Evolutionary conservation across 768 basidiomycete species (phyloP), one percentile per base, ranked within the genome.

Genomic region (Collybiopsis luxurians): DNA sequence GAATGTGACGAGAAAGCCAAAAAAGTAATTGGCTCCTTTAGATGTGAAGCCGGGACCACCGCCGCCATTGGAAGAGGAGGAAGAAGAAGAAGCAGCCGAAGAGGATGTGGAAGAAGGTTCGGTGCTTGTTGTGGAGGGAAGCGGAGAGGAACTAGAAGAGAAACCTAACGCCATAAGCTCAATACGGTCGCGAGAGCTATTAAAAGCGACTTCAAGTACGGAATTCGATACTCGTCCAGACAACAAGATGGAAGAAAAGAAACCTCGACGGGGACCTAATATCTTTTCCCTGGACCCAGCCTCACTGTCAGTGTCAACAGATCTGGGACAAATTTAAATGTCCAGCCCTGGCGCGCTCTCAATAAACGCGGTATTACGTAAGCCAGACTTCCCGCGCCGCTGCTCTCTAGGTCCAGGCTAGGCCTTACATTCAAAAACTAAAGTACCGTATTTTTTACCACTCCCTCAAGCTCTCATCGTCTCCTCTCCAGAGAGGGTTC

Each of bases 401-500:
- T n/a, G n/a, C n/a, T n/a, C n/a, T n/a, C n/a, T n/a, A n/a, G n/a
- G n/a, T n/a, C n/a, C n/a, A n/a, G n/a, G n/a, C n/a, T n/a, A 5
- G 5, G 17, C 42, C 23, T n/a, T 44, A 44, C 23, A 44, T n/a
- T n/a, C 42, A 44, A 6, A 44, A 6, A 34, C 13, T 34, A 6
- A 6, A 34, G 31, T 11, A 11, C 11, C 17, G n/a, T 38, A 7
- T 12, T 4, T 21, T 12, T 64, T 58, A 84, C 83, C 84, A 85
- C 60, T 84, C 84, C 49, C 77, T 68, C 51, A 85, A 65, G 44
- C 73, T 73, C 1, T 79, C 83, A 59, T 86, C 83, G 6, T 73
- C 71, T 1, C 81, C 83, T 56, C 81, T 72, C 80, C 81, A 83
- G 2, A 81, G 69, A 0, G 80, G 79, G 65, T 82, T 83, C 48